Base-by-base conservation (phyloP, 257 asterid genomes). In the Solanum gandarillasii region DNA sequence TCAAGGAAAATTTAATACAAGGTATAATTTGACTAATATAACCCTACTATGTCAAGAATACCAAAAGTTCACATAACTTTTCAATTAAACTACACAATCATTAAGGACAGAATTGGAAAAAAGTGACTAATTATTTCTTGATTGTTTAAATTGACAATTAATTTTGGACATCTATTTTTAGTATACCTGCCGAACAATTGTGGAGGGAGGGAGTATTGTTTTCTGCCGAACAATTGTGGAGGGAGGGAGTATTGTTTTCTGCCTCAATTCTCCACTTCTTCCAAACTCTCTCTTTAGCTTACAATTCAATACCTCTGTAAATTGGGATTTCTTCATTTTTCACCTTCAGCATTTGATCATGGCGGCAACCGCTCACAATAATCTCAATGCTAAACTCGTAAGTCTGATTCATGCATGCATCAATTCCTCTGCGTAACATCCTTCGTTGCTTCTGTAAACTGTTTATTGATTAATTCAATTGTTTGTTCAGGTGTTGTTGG, bases 351-450 rank as follows among this genome's bases (percentile, higher is more conserved):
- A 83, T 81, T 43, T 79, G 67, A 32, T 39, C 62, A 94, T 91
- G 95, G 94, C 96, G 25, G 90, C 91, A 84, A 89, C 87, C 92
- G 91, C 89, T 86, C 96, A 92, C 92, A 93, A 90, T 87, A 95
- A 94, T 92, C 95, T 95, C 91, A 96, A 94, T 85, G 98, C 99
- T 7, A 96, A 96, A 84, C 97, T 95, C 89, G 98, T 96, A 23
- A 89, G 95, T 87, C 86, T 85, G 65, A 25, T 41, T 78, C 65
- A 78, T n/a, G 38, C 35, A 41, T 41, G 25, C 62, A 12, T 41
- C 84, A 14, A 41, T 79, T 79, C 65, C 84, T 78, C 4, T 7
- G 6, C 25, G 41, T 71, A 16, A 71, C 3, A 52, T 52, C 62
- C 62, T 52, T 52, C 1, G 23, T 52, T 52, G 62, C 23, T 52